Evolutionary conservation across 202 grass and related monocot species (phyloP).

Genomic region (Bolboschoenoplectus hybrid): DNA sequence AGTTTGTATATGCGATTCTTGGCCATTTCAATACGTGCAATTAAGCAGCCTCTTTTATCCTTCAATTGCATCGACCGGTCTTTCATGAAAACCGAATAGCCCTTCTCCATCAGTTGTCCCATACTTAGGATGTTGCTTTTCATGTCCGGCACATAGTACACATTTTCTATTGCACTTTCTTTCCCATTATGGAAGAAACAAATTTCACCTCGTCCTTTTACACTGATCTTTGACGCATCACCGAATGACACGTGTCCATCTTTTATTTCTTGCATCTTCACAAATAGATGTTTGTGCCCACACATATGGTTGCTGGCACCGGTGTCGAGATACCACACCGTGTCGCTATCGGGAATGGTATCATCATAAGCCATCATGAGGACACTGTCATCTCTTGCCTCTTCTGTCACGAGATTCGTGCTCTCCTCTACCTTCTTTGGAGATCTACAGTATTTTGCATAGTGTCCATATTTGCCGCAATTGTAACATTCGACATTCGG

Average conservation of each 20-base stretch:
- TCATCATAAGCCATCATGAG: too few relatives aligned
- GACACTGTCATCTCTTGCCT: too few relatives aligned
- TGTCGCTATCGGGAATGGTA: too few relatives aligned
- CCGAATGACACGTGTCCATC: not conserved
- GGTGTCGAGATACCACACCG: not conserved
- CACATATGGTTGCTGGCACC: slow-evolving; percentile 24
- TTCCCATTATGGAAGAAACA: not conserved
- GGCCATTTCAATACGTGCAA: too few relatives aligned
- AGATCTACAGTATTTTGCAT: not conserved
- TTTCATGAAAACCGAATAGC: too few relatives aligned
- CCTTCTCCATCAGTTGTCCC: too few relatives aligned
- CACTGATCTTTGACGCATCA: not conserved
- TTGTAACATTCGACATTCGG: not conserved
- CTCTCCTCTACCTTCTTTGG: too few relatives aligned
- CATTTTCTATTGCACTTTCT: not conserved
- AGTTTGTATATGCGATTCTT: too few relatives aligned
- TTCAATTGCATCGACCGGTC: too few relatives aligned
- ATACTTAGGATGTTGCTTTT: slow-evolving; percentile 23
- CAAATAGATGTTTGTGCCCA: slow-evolving; percentile 6
- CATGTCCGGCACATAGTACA: slow-evolving; percentile 16
- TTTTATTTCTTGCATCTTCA: not conserved
- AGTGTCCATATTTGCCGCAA: not conserved
- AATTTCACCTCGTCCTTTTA: not conserved
- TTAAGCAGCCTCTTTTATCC: too few relatives aligned
- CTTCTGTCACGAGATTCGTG: not conserved